Evolutionary conservation across 768 basidiomycete species (phyloP), one percentile per base, ranked within the genome.

Genomic region (Pulveroboletus sp.): DNA sequence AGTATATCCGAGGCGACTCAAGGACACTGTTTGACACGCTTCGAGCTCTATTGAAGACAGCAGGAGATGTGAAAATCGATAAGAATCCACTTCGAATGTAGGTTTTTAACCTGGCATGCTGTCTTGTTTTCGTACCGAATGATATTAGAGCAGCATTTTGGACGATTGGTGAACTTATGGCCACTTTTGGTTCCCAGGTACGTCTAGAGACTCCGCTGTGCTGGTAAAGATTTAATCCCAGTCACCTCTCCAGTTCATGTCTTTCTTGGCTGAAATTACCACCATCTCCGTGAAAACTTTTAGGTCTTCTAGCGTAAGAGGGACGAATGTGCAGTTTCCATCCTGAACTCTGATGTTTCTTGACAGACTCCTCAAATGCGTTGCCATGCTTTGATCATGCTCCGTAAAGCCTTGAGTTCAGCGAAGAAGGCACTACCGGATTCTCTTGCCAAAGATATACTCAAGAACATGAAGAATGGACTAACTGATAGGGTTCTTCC

Each of bases 101-200:
- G 60, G 86, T 65, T 14, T 43, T 37, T 39, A 14, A 26, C 17
- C 14, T 28, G 18, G 14, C 15, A 13, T 38, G 36, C 9, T 15
- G 13, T 47, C 21, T 43, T 38, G 18, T 47, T 14, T 36, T 49
- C 35, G 6, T 9, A 49, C 5, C 47, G 38, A 57, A 50, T 46
- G 40, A 39, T 55, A 52, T 26, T 45, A 93, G 91, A 53, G 89
- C 92, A 10, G 84, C 89, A 4, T 83, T 93, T 63, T 89, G 84
- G 54, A 86, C 86, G 53, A 80, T 94, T 21, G 94, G 93, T 4
- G 92, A 95, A 64, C 68, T 97, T 8, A 97, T 97, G 89, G 78
- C 73, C 26, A 74, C 73, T 6, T 89, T 86, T 62, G 95, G 95
- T 5, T 75, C 84, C 5, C 89, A 96, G 73, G 93, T 89, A 63